Evolutionary conservation across 139 green algal species (phyloP).

Genomic region (Chlorella sorokiniana): DNA sequence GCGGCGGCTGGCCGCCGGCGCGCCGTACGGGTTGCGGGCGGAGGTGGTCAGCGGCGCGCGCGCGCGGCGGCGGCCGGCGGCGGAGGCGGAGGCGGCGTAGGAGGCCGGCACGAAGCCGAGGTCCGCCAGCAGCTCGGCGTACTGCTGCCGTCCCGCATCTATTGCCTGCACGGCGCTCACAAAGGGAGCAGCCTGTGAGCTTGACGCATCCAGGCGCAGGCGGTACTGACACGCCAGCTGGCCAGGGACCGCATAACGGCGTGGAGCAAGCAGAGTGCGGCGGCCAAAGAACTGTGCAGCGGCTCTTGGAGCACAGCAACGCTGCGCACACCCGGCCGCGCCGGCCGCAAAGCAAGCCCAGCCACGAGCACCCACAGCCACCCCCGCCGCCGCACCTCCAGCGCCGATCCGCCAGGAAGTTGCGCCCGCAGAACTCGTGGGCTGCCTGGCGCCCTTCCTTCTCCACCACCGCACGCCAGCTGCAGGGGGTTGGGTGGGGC

Average conservation of each 20-base stretch:
- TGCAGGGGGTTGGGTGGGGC: background rate
- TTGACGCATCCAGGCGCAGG: background rate
- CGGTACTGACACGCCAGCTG: too few species aligned
- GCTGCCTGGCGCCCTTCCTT: slow-evolving; percentile 34
- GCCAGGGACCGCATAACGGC: too few species aligned
- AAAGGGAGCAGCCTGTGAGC: background rate
- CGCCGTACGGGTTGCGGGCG: slow-evolving; percentile 4
- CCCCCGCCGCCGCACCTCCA: too few species aligned
- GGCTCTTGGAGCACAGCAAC: too few species aligned
- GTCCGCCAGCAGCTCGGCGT: slow-evolving; percentile 71
- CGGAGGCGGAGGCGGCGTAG: slow-evolving; percentile 30
- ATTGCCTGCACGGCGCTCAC: slow-evolving; percentile 69
- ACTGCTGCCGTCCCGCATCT: slow-evolving; percentile 67
- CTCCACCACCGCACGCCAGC: slow-evolving; percentile 19
- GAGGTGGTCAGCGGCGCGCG: background rate
- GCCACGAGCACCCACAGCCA: background rate
- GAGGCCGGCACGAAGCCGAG: slow-evolving; percentile 66
- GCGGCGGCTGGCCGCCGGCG: background rate
- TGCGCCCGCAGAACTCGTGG: slow-evolving; percentile 16
- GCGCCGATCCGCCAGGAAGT: slow-evolving; percentile 45
- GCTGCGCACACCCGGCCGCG: too few species aligned
- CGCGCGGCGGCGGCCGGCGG: background rate
- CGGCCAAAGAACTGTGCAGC: too few species aligned
- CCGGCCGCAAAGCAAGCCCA: too few species aligned
- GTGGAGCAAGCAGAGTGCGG: too few species aligned